Percentiles rank a stretch among this genome's conserved stretches.
phyloP scores from a whole-genome alignment of 768 basidiomycete genomes.

The Coprinopsis sp. region DNA sequence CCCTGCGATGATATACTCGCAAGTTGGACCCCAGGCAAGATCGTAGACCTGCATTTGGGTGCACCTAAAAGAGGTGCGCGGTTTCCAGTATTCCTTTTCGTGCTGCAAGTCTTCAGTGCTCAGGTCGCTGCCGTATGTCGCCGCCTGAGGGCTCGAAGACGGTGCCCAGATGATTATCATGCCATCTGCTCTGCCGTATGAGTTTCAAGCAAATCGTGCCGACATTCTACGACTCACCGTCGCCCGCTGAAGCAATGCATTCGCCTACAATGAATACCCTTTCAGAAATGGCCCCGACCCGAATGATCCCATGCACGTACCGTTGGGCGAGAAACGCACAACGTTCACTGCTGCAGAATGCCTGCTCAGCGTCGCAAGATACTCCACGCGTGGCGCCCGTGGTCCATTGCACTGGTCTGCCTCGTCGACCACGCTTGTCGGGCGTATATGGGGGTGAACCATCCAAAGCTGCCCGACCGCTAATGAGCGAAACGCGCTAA shows the following conservation, averaged over 20 bases:
- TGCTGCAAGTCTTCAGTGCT: conserved; percentile 73
- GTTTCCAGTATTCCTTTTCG: conserved; percentile 96
- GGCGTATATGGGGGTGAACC: conserved; percentile 87
- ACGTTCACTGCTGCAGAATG: conserved; percentile 97
- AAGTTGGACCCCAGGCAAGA: conserved; percentile 93
- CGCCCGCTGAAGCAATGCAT: conserved; percentile 92
- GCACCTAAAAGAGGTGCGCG: conserved; percentile 79
- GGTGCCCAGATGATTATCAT: conserved; percentile 97
- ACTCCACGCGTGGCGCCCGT: conserved; percentile 82
- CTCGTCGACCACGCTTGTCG: conserved; percentile 46
- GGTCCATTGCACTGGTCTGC: conserved; percentile 24
- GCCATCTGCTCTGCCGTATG: conserved; percentile 58
- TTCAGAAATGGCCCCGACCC: neutral
- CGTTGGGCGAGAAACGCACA: conserved; percentile 92
- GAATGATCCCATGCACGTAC: conserved; percentile 32
- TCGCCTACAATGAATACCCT: conserved; percentile 53
- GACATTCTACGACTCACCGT: conserved; percentile 56
- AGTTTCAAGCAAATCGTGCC: conserved; percentile 11
- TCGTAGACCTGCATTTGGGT: conserved; percentile 97
- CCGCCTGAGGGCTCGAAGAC: conserved; percentile 63
- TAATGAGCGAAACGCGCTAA: conserved; percentile 7
- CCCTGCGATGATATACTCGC: conserved; percentile 92
- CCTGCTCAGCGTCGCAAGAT: conserved; percentile 87
- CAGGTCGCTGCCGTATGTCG: conserved; percentile 79
- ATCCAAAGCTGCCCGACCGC: conserved; percentile 72